Evolutionary conservation across 2,329 filamentous ascomycete genomes (phyloP).

Genomic region (Diaporthe amygdali): DNA sequence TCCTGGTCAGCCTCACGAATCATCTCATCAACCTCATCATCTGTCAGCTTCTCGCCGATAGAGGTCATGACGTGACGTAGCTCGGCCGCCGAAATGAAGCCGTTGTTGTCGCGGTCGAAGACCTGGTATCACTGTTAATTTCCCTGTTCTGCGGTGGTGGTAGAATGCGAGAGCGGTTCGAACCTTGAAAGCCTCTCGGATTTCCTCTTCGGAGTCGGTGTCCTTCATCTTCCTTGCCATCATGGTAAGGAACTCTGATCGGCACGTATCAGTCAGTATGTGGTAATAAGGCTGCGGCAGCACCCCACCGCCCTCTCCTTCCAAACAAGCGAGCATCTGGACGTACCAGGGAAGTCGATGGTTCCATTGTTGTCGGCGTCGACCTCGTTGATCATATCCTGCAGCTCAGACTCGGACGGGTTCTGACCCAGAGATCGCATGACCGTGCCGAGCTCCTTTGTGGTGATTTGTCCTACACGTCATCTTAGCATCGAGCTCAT

Average conservation of each 20-base stretch:
- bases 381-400: slow-evolving; percentile 95
- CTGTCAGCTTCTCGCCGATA: slow-evolving; percentile 88
- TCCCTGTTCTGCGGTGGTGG: neutral
- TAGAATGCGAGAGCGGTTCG: slow-evolving; percentile 16
- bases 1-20: slow-evolving; percentile 91
- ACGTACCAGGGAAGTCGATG: slow-evolving; percentile 86
- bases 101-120: slow-evolving; percentile 90
- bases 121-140: slow-evolving; percentile 49
- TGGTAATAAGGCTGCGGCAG: neutral
- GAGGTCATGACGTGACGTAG: slow-evolving; percentile 91
- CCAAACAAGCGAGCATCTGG: neutral
- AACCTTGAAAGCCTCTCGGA: slow-evolving; percentile 87
- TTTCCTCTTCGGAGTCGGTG: slow-evolving; percentile 89
- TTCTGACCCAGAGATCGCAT: slow-evolving; percentile 92
- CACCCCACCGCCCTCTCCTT: neutral
- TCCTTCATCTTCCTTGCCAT: slow-evolving; percentile 96
- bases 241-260: slow-evolving; percentile 85
- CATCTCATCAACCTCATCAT: slow-evolving; percentile 93
- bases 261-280: slow-evolving; percentile 17
- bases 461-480: slow-evolving; percentile 81
- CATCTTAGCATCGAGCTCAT: slow-evolving; percentile 32
- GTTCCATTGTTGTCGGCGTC: slow-evolving; percentile 93
- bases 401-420: slow-evolving; percentile 86
- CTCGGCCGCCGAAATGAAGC: slow-evolving; percentile 88
- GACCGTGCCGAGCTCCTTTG: slow-evolving; percentile 87